phyloP scores from a whole-genome alignment of 2,329 filamentous ascomycete genomes.

The Canariomyces notabilis region DNA sequence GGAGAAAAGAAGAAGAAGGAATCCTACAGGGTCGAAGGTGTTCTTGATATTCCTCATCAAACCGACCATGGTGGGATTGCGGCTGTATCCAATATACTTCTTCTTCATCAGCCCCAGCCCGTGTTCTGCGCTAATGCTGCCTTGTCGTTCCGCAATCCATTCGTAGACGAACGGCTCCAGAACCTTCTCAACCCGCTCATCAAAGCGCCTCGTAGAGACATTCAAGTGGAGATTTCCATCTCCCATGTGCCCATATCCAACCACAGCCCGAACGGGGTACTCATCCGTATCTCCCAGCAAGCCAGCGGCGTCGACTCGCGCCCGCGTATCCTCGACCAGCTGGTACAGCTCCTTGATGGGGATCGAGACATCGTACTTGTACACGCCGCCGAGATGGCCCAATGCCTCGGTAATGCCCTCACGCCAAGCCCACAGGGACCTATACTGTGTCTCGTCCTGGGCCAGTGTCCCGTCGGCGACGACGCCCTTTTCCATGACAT shows the following conservation, averaged over 20 bases:
- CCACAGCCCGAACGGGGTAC: slow-evolving; percentile 78
- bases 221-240: slow-evolving; percentile 95
- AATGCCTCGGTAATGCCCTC: slow-evolving; percentile 89
- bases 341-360: slow-evolving; percentile 81
- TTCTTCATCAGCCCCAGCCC: slow-evolving; percentile 93
- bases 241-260: slow-evolving; percentile 98
- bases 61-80: slow-evolving; percentile 77
- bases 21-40: slow-evolving; percentile 84
- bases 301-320: slow-evolving; percentile 65
- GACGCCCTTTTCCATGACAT: slow-evolving; percentile 83
- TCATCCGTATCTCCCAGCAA: slow-evolving; percentile 71
- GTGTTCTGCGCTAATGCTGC: slow-evolving; percentile 96
- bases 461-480: slow-evolving; percentile 87
- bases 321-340: slow-evolving; percentile 79
- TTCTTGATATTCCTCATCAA: slow-evolving; percentile 96
- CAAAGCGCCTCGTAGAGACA: slow-evolving; percentile 74
- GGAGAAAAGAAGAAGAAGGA: not conserved
- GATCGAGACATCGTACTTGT: slow-evolving; percentile 98
- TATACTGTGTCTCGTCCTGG: slow-evolving; percentile 86
- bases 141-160: slow-evolving; percentile 83
- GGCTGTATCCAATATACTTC: slow-evolving; percentile 88
- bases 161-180: slow-evolving; percentile 97
- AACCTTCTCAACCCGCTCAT: slow-evolving; percentile 77
- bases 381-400: slow-evolving; percentile 87
- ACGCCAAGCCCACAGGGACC: slow-evolving; percentile 82